These are phyloP conservation scores for Saturnispora bothae DNA, from an alignment of 805 yeast species.

Conservation along the genomic window DNA sequence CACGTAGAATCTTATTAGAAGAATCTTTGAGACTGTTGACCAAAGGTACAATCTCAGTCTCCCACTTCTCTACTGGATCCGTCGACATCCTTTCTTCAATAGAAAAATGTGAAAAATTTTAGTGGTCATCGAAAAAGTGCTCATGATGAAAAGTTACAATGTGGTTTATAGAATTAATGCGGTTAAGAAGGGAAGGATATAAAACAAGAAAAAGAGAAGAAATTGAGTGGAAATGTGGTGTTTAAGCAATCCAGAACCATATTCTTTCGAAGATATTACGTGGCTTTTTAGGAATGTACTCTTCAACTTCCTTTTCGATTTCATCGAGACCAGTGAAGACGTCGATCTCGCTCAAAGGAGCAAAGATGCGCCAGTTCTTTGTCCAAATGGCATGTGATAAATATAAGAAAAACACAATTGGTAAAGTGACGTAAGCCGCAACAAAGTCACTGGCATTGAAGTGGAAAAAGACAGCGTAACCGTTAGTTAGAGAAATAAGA, in stretches of 20 bases:
- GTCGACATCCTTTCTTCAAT: conserved; percentile 8
- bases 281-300: conserved; percentile 21
- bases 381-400: conserved; percentile 45
- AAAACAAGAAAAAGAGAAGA: not conserved
- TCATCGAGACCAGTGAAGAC: conserved; percentile 50
- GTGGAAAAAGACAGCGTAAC: conserved; percentile 50
- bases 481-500: conserved; percentile 40
- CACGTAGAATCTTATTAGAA: conserved; percentile 27
- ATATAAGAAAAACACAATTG: conserved; percentile 42
- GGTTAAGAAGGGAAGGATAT: not conserved
- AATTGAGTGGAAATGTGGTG: not conserved
- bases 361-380: conserved; percentile 34
- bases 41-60: conserved; percentile 12
- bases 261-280: conserved; percentile 34
- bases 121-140: not conserved
- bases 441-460: conserved; percentile 45
- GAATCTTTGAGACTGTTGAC: conserved; percentile 22
- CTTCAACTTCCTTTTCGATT: conserved; percentile 43
- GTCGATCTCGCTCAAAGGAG: conserved; percentile 50
- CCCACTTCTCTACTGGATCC: conserved; percentile 9
- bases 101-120: conserved; percentile 3
- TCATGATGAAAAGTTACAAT: conserved; percentile 1
- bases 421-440: conserved; percentile 58
- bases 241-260: conserved; percentile 38
- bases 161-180: no score